phyloP scores from a whole-genome alignment of 257 asterid genomes.

The Echites panduratus region DNA sequence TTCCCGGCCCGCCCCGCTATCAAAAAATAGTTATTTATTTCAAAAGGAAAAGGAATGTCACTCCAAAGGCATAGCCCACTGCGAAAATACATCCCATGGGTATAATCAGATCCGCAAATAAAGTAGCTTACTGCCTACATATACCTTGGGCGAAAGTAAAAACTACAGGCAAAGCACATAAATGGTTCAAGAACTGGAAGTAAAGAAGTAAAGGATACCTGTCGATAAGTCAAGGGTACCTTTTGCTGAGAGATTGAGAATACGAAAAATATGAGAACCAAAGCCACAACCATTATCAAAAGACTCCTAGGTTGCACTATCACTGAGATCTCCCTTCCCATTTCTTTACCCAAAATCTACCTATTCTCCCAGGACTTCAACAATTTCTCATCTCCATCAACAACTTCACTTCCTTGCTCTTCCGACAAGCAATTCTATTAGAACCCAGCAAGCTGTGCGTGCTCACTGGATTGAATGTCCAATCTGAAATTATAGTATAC shows the following conservation, averaged over 20 bases:
- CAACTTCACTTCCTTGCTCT: neutral
- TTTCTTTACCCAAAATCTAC: constrained; percentile 14
- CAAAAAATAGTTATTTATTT: neutral
- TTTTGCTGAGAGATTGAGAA: constrained; percentile 44
- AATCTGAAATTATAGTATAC: neutral
- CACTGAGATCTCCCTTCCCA: constrained; percentile 74
- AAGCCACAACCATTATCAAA: constrained; percentile 43
- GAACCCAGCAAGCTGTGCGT: neutral
- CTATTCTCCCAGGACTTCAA: constrained; percentile 22
- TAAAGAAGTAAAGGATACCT: constrained; percentile 29
- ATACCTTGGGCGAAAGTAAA: neutral
- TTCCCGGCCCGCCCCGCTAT: neutral
- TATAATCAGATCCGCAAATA: constrained; percentile 1
- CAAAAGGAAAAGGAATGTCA: neutral
- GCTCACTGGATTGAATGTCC: neutral
- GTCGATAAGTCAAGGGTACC: constrained; percentile 32
- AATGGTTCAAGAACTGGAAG: neutral
- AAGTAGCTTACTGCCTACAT: neutral
- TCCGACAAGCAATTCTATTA: neutral
- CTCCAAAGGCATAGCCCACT: neutral
- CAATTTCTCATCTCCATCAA: constrained; percentile 1
- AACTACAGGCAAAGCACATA: neutral
- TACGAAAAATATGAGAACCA: constrained; percentile 44
- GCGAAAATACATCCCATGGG: neutral
- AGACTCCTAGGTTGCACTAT: constrained; percentile 59